Evolutionary conservation across 768 basidiomycete species (phyloP), one percentile per base, ranked within the genome.

Genomic region (Leucosporidium yakuticum): DNA sequence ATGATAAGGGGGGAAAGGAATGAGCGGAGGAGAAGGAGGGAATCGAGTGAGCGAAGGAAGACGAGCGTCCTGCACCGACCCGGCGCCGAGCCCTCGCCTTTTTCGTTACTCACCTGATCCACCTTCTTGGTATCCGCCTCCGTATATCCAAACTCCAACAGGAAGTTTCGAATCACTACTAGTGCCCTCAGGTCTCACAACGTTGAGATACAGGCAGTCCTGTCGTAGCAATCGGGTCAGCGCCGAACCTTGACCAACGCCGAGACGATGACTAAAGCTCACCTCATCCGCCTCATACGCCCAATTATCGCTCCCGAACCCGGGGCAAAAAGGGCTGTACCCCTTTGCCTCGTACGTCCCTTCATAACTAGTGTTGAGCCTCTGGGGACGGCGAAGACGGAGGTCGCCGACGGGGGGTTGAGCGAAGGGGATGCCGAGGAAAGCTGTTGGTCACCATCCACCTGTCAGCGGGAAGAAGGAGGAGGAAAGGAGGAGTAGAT

Each of bases 401-500:
- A 87, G 79, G 11, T 74, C 50, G 2, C 85, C 86, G 0, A 84
- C 70, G 0, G 87, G 87, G 2, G 86, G 80, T 67, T 82, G 77
- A 6, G 85, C 86, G 65, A 80, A 88, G 0, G 83, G 86, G 44
- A 88, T 82, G 4, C 86, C 86, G 19, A 86, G 80, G 82, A 85
- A 88, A 5, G 74, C 39, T 44, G 39, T 44, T 36, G 34, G 34
- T 6, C 12, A 12, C 12, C 12, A 15, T 8, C 2, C 34, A 36
- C 6, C 80, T 72, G 15, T 85, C 82, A 11, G 82, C 81, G 17
- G 20, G 17, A 32, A 1, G 4, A 8, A 27, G 29, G 21, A 19
- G 25, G 17, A 32, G 14, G 1, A 5, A 47, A 23, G 21, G 5
- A 11, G 0, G 14, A 14, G 27, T 1, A 21, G 59, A 29, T 39